Percentiles rank a stretch among this genome's conserved stretches.
phyloP scores from a whole-genome alignment of 2,329 filamentous ascomycete genomes.

The Neonectria neomacrospora region DNA sequence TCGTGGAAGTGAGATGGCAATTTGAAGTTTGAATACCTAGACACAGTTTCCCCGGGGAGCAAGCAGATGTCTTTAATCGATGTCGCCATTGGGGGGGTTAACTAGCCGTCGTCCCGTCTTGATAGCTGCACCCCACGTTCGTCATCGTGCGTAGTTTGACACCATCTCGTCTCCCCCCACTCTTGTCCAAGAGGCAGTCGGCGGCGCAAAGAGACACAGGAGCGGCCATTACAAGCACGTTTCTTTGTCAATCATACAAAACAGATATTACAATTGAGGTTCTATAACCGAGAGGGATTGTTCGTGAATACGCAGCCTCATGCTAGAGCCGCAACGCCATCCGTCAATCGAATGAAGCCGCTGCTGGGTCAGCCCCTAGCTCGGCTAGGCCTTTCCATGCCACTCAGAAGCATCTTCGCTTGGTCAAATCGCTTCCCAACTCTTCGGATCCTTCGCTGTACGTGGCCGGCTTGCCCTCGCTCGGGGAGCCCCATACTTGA shows the following conservation, averaged over 20 bases:
- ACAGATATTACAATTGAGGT: conserved; percentile 45
- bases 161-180: conserved; percentile 4
- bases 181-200: conserved; percentile 10
- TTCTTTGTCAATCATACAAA: conserved; percentile 23
- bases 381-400: conserved; percentile 13
- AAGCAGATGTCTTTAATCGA: background rate
- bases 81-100: conserved; percentile 15
- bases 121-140: conserved; percentile 35
- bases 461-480: conserved; percentile 27
- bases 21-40: background rate
- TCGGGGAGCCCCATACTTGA: conserved; percentile 22
- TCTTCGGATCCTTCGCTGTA: conserved; percentile 29
- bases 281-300: conserved; percentile 39
- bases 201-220: no score
- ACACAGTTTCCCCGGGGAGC: background rate
- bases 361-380: conserved; percentile 3
- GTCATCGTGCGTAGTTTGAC: conserved; percentile 34
- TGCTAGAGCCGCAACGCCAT: conserved; percentile 28
- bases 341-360: conserved; percentile 9
- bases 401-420: conserved; percentile 14
- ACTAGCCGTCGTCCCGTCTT: background rate
- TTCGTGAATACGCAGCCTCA: conserved; percentile 35
- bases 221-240: background rate
- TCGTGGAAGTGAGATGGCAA: background rate
- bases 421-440: conserved; percentile 29